A percentile compares a stretch with the other conserved stretches of the same genome.
Evolutionary conservation across 495 filamentous ascomycete genomes (phyloP).

Genomic region (Rhypophila decipiens): DNA sequence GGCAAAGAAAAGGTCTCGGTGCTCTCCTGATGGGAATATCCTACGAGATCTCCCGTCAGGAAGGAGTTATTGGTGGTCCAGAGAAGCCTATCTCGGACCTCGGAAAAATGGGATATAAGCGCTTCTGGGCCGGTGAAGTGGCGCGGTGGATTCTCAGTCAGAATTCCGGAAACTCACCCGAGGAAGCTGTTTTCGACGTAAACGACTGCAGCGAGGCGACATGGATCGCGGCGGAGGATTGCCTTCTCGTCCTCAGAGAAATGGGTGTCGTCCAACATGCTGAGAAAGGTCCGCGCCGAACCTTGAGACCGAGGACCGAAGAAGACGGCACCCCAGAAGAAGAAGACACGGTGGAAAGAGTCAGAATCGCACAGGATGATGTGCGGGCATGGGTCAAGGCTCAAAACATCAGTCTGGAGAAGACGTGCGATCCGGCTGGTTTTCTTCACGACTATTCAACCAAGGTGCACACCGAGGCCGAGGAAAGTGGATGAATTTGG

Average conservation of each 20-base stretch:
- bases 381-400: slow-evolving; percentile 48
- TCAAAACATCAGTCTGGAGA: slow-evolving; percentile 39
- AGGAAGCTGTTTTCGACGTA: slow-evolving; percentile 27
- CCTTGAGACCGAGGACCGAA: slow-evolving; percentile 9
- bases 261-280: slow-evolving; percentile 69
- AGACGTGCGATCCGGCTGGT: slow-evolving; percentile 49
- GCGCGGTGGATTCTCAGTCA: slow-evolving; percentile 56
- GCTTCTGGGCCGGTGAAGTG: slow-evolving; percentile 79
- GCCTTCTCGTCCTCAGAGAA: slow-evolving; percentile 66
- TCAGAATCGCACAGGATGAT: slow-evolving; percentile 47
- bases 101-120: slow-evolving; percentile 70
- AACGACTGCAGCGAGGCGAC: slow-evolving; percentile 49
- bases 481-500: slow-evolving; percentile 10
- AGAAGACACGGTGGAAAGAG: slow-evolving; percentile 32
- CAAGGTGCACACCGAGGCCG: slow-evolving; percentile 19
- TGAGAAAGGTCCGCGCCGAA: slow-evolving; percentile 34
- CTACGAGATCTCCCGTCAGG: slow-evolving; percentile 84
- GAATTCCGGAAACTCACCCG: slow-evolving; percentile 6
- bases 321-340: slow-evolving; percentile 4
- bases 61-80: slow-evolving; percentile 81
- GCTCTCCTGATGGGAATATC: slow-evolving; percentile 86
- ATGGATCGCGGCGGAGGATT: slow-evolving; percentile 77
- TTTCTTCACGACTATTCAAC: slow-evolving; percentile 49
- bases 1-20: slow-evolving; percentile 83
- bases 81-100: slow-evolving; percentile 88